phyloP scores from a whole-genome alignment of 306 rosid genomes.

The Dalbergia cultrata region DNA sequence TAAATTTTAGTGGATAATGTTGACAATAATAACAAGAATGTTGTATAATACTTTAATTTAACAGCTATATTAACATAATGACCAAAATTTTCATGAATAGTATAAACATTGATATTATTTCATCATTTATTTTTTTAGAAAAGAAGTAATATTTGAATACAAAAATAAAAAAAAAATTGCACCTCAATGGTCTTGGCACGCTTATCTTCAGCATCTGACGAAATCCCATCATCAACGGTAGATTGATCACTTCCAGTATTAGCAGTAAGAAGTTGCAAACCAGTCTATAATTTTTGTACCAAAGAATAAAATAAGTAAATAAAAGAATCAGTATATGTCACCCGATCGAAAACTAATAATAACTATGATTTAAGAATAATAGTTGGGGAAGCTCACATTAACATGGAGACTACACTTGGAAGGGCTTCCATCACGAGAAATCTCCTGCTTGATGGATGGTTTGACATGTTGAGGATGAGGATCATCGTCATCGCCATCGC shows the following conservation, averaged over 20 bases:
- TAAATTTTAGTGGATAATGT: background rate
- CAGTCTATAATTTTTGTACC: constrained; percentile 52
- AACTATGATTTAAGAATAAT: no score
- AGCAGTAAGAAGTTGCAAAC: constrained; percentile 68
- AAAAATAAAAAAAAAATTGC: background rate
- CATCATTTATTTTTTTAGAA: background rate
- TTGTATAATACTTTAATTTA: background rate
- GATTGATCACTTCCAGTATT: constrained; percentile 72
- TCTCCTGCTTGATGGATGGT: constrained; percentile 43
- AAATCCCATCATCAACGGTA: constrained; percentile 68
- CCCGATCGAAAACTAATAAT: no score
- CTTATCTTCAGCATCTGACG: constrained; percentile 62
- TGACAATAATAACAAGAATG: background rate
- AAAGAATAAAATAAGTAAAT: background rate
- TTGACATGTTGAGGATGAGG: constrained; percentile 31
- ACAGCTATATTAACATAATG: no score
- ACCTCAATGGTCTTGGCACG: constrained; percentile 64
- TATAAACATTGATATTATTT: background rate
- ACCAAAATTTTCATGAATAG: background rate
- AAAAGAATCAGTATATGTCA: no score
- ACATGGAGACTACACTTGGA: constrained; percentile 47
- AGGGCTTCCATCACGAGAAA: constrained; percentile 22
- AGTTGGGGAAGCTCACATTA: constrained; percentile 49
- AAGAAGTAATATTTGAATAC: background rate
- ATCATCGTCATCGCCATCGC: no score